Conservation (phyloP, 176 grass and related monocot species). For the Rhynchospora pubera region DNA sequence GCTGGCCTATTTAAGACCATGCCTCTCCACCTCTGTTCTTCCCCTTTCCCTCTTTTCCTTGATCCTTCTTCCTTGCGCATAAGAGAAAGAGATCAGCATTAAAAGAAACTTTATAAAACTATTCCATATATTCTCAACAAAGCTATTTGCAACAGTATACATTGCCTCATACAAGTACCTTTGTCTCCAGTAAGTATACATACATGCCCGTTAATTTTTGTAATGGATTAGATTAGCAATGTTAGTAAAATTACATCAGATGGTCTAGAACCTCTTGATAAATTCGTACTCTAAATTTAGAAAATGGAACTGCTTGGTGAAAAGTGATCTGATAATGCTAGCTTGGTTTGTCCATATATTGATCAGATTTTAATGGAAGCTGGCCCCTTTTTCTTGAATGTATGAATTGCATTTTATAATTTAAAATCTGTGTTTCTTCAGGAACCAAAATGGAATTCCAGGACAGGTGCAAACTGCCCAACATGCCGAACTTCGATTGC, state of each 20-base stretch:
- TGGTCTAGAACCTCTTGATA: neutral
- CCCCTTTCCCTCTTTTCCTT: constrained; percentile 38
- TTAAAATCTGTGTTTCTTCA: neutral
- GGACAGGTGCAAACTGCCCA: constrained; percentile 49
- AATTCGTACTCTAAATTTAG: neutral
- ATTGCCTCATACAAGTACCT: neutral
- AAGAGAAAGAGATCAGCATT: neutral
- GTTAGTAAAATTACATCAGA: neutral
- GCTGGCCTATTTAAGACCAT: constrained; percentile 57
- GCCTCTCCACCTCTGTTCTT: constrained; percentile 26
- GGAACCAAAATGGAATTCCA: constrained; percentile 64
- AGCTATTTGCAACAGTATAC: neutral
- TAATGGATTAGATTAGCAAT: neutral
- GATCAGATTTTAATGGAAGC: neutral
- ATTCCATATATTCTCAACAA: neutral
- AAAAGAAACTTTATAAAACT: neutral
- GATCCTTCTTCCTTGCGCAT: neutral
- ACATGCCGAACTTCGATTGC: constrained; percentile 67
- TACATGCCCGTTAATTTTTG: neutral
- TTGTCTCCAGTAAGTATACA: neutral
- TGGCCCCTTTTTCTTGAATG: neutral
- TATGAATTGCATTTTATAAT: neutral
- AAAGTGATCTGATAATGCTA: neutral
- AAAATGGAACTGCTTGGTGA: neutral
- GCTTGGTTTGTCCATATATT: neutral